Conservation (phyloP, 1,139 yeast genomes). For the Hyphopichia pseudoburtonii region DNA sequence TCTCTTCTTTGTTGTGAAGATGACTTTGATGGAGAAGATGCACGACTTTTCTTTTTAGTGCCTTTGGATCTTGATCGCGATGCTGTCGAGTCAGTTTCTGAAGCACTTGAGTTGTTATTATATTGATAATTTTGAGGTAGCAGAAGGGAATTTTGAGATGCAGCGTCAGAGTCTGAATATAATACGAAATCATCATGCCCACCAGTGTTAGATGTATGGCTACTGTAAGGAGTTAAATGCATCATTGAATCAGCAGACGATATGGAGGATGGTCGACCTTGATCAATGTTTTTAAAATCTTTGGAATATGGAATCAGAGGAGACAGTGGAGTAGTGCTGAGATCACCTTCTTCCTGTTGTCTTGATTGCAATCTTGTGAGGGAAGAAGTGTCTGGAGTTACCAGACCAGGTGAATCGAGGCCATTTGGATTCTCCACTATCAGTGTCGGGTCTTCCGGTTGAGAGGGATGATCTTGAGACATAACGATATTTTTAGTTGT, state of each 20-base stretch:
- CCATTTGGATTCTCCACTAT: too few species aligned
- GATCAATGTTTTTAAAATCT: constrained; percentile 5
- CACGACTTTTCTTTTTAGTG: background rate
- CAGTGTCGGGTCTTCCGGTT: background rate
- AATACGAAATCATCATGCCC: constrained; percentile 33
- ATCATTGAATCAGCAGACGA: constrained; percentile 17
- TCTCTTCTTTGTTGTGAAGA: constrained; percentile 10
- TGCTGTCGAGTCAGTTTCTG: constrained; percentile 8
- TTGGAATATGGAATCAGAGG: constrained; percentile 6
- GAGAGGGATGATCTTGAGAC: too few species aligned
- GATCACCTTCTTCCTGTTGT: background rate
- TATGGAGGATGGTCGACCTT: constrained; percentile 25
- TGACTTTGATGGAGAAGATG: background rate
- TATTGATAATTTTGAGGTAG: constrained; percentile 5
- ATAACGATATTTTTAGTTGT: too few species aligned
- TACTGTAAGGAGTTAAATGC: constrained; percentile 24
- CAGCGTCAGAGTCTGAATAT: constrained; percentile 41
- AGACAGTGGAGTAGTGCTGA: constrained; percentile 9
- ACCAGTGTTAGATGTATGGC: constrained; percentile 12
- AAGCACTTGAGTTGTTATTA: constrained; percentile 9
- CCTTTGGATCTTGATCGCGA: background rate
- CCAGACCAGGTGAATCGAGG: background rate
- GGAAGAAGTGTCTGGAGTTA: constrained; percentile 4
- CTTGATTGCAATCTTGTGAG: background rate
- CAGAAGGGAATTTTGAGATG: constrained; percentile 35